A percentile compares a stretch with the other conserved stretches of the same genome.
These are phyloP conservation scores for Echinosophora koreensis DNA, from an alignment of 306 rosid species.

Conservation along the genomic window DNA sequence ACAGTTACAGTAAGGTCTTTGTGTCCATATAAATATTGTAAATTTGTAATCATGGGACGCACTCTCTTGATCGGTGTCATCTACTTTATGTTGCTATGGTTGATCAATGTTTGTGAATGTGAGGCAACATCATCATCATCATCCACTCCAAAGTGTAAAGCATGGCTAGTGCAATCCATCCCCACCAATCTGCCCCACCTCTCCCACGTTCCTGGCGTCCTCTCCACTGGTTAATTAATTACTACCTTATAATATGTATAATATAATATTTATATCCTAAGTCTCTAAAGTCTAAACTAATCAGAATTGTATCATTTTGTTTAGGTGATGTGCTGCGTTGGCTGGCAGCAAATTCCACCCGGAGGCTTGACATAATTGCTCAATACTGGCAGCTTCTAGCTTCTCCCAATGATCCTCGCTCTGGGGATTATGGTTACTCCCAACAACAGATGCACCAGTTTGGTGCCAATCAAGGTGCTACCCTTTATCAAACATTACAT, in stretches of 20 bases:
- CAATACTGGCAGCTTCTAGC: slow-evolving; percentile 86
- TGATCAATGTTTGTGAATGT: slow-evolving; percentile 40
- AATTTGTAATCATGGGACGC: slow-evolving; percentile 31
- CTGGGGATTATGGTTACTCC: slow-evolving; percentile 90
- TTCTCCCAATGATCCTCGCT: slow-evolving; percentile 66
- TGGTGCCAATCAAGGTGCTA: slow-evolving; percentile 78
- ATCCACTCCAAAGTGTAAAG: slow-evolving; percentile 61
- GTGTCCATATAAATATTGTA: neutral
- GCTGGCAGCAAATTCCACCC: slow-evolving; percentile 80
- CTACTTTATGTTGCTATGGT: slow-evolving; percentile 17
- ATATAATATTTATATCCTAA: no score
- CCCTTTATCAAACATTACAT: slow-evolving; percentile 70
- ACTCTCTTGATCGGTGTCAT: slow-evolving; percentile 38
- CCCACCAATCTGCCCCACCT: slow-evolving; percentile 89
- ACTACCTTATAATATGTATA: no score
- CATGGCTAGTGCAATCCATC: slow-evolving; percentile 92
- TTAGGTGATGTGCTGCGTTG: slow-evolving; percentile 87
- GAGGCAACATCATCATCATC: slow-evolving; percentile 36
- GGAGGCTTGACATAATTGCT: slow-evolving; percentile 75
- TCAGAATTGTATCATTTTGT: neutral
- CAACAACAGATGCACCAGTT: slow-evolving; percentile 62
- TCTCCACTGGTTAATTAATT: slow-evolving; percentile 60
- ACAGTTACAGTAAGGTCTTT: neutral
- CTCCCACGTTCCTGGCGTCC: slow-evolving; percentile 72
- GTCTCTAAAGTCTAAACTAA: slow-evolving; percentile 11